Percentiles rank a stretch among this genome's conserved stretches.
These are phyloP conservation scores for Cladosporium halotolerans DNA, from an alignment of 2,329 filamentous ascomycete species.

Conservation along the genomic window DNA sequence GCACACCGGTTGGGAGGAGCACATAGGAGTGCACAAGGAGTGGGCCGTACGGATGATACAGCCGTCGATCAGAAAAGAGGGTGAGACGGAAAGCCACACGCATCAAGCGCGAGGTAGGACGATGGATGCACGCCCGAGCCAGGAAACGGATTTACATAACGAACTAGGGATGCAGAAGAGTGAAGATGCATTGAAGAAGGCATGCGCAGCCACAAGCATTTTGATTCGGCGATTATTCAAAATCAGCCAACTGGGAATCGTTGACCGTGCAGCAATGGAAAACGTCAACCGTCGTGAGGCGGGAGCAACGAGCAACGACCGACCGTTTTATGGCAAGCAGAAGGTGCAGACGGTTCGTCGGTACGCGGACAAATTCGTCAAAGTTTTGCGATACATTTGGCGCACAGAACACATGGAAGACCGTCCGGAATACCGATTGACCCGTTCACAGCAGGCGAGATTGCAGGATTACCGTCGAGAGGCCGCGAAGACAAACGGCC, in stretches of 20 bases:
- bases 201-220: not conserved
- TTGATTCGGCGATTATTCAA: not conserved
- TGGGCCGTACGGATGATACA: not conserved
- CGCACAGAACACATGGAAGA: not conserved
- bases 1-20: not conserved
- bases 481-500: not conserved
- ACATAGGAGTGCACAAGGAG: not conserved
- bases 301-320: not conserved
- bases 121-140: too few relatives aligned
- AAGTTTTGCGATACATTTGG: conserved; percentile 8
- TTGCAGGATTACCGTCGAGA: conserved; percentile 4
- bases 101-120: too few relatives aligned
- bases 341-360: conserved; percentile 3
- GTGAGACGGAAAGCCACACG: not conserved
- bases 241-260: not conserved
- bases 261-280: too few relatives aligned
- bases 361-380: not conserved
- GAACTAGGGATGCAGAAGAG: too few relatives aligned
- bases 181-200: too few relatives aligned
- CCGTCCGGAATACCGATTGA: conserved; percentile 5
- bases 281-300: too few relatives aligned
- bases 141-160: too few relatives aligned
- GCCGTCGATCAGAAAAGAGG: not conserved
- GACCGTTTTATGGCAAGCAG: conserved; percentile 4
- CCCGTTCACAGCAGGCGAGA: not conserved